Percentiles rank a stretch among this genome's conserved stretches.
Conservation (phyloP, 352 stramenopile genomes). For the Phytophthora quininea region DNA sequence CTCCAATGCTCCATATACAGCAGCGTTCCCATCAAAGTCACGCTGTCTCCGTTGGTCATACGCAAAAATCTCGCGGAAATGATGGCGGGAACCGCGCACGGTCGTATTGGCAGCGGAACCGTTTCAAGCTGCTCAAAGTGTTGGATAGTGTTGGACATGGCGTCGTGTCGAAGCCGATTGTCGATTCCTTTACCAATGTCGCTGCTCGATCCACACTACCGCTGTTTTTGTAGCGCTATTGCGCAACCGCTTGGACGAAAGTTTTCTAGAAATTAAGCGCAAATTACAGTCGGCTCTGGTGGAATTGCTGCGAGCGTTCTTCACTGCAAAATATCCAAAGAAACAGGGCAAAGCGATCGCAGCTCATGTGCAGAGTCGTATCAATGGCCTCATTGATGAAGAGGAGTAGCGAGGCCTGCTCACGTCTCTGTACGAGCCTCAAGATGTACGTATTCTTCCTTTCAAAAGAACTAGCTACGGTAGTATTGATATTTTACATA, state of each 20-base stretch:
- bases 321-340: slow-evolving; percentile 64
- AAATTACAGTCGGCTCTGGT: slow-evolving; percentile 74
- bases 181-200: too few relatives aligned
- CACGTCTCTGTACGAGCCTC: slow-evolving; percentile 76
- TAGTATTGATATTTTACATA: neutral
- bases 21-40: too few relatives aligned
- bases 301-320: slow-evolving; percentile 74
- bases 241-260: slow-evolving; percentile 82
- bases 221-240: slow-evolving; percentile 77
- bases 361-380: slow-evolving; percentile 46
- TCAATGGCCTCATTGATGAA: slow-evolving; percentile 51
- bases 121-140: too few relatives aligned
- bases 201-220: too few relatives aligned
- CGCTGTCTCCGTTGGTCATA: too few relatives aligned
- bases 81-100: too few relatives aligned
- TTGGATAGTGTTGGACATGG: too few relatives aligned
- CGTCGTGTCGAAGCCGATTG: too few relatives aligned
- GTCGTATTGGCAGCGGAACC: too few relatives aligned
- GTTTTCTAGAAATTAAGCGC: slow-evolving; percentile 76
- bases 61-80: too few relatives aligned
- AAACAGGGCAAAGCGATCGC: slow-evolving; percentile 66
- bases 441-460: slow-evolving; percentile 51
- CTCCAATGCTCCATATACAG: too few relatives aligned
- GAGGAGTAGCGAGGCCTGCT: slow-evolving; percentile 78
- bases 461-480: neutral